phyloP scores from a whole-genome alignment of 768 basidiomycete species.

The Auriculariales sp. region DNA sequence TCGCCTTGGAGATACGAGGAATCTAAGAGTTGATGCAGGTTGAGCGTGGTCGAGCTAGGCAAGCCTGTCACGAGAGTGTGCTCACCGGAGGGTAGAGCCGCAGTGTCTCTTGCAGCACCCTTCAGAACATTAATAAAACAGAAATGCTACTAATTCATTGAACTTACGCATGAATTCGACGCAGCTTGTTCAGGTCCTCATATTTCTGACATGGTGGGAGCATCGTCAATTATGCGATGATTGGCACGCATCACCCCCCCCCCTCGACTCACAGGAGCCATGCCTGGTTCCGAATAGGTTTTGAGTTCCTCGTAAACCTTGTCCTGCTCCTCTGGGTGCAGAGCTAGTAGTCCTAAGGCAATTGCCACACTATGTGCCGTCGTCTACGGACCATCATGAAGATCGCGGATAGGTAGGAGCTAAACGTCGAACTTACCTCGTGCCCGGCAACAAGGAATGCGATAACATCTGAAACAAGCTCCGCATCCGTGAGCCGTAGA shows the following conservation, averaged over 20 bases:
- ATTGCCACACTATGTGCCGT: slow-evolving; percentile 13
- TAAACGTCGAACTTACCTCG: slow-evolving; percentile 1
- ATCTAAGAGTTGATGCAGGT: neutral
- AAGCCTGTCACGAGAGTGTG: slow-evolving; percentile 12
- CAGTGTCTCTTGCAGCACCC: slow-evolving; percentile 10
- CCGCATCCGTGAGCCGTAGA: neutral
- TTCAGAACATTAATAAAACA: slow-evolving; percentile 4
- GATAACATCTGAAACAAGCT: slow-evolving; percentile 1
- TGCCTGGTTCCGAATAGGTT: neutral
- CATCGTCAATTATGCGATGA: neutral
- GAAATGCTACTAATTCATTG: slow-evolving; percentile 9
- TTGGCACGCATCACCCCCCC: no score
- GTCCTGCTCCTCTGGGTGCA: slow-evolving; percentile 12
- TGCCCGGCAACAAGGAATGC: slow-evolving; percentile 14
- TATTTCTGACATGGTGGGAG: neutral
- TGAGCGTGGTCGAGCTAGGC: neutral
- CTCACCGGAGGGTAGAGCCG: slow-evolving; percentile 13
- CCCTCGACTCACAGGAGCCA: slow-evolving; percentile 4
- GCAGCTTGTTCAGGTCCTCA: neutral
- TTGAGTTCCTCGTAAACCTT: slow-evolving; percentile 5
- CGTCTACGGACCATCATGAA: slow-evolving; percentile 5
- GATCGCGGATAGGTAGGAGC: neutral
- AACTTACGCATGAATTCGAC: neutral
- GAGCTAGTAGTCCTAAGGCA: slow-evolving; percentile 11
- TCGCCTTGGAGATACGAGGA: no score